Conservation (phyloP, 352 stramenopile species). For the Globisporangium lucens region DNA sequence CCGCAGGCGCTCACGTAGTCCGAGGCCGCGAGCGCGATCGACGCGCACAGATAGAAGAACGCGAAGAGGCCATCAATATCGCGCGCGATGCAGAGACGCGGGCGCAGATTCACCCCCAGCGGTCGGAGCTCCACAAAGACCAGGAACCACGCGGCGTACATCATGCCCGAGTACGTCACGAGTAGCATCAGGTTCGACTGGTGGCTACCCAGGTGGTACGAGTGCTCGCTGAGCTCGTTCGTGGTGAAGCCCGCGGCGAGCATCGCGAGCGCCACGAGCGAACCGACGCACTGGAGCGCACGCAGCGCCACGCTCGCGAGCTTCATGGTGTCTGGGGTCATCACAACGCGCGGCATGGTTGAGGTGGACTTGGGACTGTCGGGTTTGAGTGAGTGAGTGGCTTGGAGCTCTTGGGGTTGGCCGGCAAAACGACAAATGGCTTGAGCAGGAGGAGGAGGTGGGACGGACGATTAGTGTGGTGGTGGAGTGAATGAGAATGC, state of each 20-base stretch:
- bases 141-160: constrained; percentile 24
- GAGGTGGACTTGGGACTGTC: neutral
- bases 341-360: constrained; percentile 5
- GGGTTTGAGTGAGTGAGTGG: neutral
- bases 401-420: neutral
- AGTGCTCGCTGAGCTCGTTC: constrained; percentile 9
- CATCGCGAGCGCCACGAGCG: constrained; percentile 24
- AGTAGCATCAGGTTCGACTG: constrained; percentile 26
- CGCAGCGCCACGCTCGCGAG: constrained; percentile 25
- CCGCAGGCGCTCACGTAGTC: constrained; percentile 35
- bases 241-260: constrained; percentile 11
- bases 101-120: constrained; percentile 20
- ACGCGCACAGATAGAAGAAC: constrained; percentile 26
- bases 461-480: neutral
- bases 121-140: constrained; percentile 34
- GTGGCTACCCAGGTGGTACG: constrained; percentile 15
- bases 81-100: constrained; percentile 25
- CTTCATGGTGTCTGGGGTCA: constrained; percentile 30
- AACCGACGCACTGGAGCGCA: constrained; percentile 25
- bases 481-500: neutral
- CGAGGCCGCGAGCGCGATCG: constrained; percentile 23
- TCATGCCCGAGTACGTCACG: constrained; percentile 25
- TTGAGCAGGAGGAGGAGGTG: neutral
- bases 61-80: constrained; percentile 26
- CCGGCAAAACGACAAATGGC: neutral